Conservation (phyloP, 148 eudicot species). For the Polygonum aviculare region DNA sequence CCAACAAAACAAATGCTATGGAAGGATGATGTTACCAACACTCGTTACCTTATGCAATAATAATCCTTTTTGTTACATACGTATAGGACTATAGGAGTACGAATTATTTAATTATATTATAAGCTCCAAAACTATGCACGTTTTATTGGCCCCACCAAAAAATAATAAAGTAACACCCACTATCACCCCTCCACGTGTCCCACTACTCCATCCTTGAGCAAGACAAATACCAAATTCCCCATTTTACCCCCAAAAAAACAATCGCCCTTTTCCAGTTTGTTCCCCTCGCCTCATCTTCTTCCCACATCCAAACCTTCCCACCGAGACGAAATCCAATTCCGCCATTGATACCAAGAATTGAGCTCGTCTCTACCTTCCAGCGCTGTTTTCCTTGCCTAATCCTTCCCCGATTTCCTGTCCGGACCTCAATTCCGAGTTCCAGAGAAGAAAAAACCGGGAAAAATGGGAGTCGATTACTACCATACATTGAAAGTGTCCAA, state of each 20-base stretch:
- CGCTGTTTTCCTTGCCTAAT: background rate
- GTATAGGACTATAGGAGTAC: no score
- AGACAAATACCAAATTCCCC: background rate
- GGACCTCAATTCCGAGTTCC: background rate
- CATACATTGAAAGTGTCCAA: slow-evolving; percentile 19
- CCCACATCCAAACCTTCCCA: background rate
- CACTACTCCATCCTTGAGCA: background rate
- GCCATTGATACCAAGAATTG: background rate
- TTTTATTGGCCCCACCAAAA: slow-evolving; percentile 28
- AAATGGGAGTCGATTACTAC: slow-evolving; percentile 82
- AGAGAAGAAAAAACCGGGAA: background rate
- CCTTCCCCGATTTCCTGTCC: background rate
- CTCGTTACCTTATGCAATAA: no score
- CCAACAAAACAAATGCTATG: no score
- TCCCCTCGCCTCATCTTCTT: slow-evolving; percentile 5
- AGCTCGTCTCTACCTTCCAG: background rate
- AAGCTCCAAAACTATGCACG: slow-evolving; percentile 25
- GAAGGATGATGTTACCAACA: no score
- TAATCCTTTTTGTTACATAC: no score
- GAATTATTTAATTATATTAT: no score
- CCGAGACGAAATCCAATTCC: background rate
- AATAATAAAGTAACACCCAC: slow-evolving; percentile 1
- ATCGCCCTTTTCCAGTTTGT: background rate
- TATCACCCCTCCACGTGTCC: slow-evolving; percentile 13
- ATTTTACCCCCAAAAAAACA: background rate